phyloP scores from a whole-genome alignment of 2,329 filamentous ascomycete species.

The Trichoderma afroharzianum region DNA sequence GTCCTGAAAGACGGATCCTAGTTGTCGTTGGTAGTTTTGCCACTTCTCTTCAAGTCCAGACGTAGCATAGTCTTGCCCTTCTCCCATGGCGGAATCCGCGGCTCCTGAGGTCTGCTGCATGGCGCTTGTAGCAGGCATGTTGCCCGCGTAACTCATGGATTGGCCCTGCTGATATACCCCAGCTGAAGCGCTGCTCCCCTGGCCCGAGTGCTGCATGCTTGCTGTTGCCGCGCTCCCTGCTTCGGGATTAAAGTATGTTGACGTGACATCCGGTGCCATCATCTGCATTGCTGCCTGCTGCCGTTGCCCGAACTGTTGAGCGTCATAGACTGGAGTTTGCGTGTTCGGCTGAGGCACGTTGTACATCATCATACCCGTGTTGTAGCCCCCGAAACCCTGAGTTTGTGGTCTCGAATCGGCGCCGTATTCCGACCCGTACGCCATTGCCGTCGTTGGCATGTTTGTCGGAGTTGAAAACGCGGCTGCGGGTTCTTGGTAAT shows the following conservation, averaged over 20 bases:
- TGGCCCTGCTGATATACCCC: constrained; percentile 65
- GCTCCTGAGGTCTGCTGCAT: constrained; percentile 39
- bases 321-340: constrained; percentile 68
- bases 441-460: constrained; percentile 52
- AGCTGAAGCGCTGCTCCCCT: constrained; percentile 47
- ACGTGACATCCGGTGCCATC: constrained; percentile 46
- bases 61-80: constrained; percentile 56
- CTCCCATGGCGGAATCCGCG: constrained; percentile 45
- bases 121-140: constrained; percentile 44
- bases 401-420: constrained; percentile 57
- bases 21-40: constrained; percentile 58
- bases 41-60: constrained; percentile 65
- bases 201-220: constrained; percentile 47
- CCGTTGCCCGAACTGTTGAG: constrained; percentile 70
- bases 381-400: constrained; percentile 56
- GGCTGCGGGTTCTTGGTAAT: constrained; percentile 54
- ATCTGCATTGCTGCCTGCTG: constrained; percentile 76
- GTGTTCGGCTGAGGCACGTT: constrained; percentile 63
- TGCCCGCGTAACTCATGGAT: constrained; percentile 49
- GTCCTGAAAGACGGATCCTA: constrained; percentile 67
- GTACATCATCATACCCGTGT: constrained; percentile 70
- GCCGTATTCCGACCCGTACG: constrained; percentile 63
- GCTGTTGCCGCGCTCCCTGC: constrained; percentile 51
- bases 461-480: constrained; percentile 52
- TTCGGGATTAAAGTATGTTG: constrained; percentile 65